Conservation (phyloP, 1,139 yeast species). For the Kodamaea derodonti region DNA sequence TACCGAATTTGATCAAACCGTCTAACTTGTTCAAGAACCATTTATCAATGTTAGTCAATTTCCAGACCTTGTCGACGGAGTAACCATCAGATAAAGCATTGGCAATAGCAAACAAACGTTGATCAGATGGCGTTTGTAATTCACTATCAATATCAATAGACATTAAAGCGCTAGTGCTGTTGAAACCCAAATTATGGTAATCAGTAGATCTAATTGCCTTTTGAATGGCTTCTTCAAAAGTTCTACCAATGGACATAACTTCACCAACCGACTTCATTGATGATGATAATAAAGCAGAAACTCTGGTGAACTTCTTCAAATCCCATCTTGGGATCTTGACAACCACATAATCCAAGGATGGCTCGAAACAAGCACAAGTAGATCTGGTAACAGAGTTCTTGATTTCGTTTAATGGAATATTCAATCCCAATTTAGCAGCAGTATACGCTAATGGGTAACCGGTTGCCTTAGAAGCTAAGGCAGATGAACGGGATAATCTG, state of each 20-base stretch:
- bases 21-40: conserved; percentile 92
- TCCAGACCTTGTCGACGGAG: conserved; percentile 89
- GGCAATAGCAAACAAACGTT: conserved; percentile 94
- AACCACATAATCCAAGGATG: conserved; percentile 94
- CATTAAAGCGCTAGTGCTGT: conserved; percentile 80
- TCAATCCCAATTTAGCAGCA: conserved; percentile 95
- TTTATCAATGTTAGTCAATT: conserved; percentile 88
- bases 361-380: conserved; percentile 97
- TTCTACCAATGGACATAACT: conserved; percentile 97
- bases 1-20: conserved; percentile 67
- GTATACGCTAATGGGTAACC: conserved; percentile 98
- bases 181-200: conserved; percentile 92
- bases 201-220: conserved; percentile 97
- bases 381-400: conserved; percentile 92
- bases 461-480: conserved; percentile 97
- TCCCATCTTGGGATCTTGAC: conserved; percentile 99
- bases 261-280: conserved; percentile 99
- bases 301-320: conserved; percentile 91
- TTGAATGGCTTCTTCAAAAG: conserved; percentile 96
- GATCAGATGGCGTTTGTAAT: conserved; percentile 93
- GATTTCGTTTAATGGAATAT: conserved; percentile 88
- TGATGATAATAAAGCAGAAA: conserved; percentile 81
- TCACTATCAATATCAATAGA: conserved; percentile 87
- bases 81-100: conserved; percentile 85
- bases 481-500: conserved; percentile 95